Evolutionary conservation across 352 stramenopile species (phyloP).

Genomic region (Phytophthora multivora): DNA sequence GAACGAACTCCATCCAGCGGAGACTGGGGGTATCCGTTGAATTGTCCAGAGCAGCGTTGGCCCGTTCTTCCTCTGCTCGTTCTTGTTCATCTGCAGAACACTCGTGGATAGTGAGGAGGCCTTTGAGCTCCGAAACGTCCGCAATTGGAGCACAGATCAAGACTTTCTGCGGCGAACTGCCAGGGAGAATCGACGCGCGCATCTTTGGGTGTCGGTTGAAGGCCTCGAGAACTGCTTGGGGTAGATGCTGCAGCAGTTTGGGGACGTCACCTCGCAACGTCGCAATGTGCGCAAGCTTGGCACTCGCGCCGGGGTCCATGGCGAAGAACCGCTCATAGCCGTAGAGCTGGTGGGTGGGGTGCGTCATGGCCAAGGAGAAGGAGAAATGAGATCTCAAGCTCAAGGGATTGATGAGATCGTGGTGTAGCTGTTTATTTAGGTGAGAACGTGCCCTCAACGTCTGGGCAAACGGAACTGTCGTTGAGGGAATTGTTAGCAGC

Average conservation of each 20-base stretch:
- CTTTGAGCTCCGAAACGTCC: conserved; percentile 48
- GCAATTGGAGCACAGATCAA: conserved; percentile 57
- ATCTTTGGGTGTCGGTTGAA: conserved; percentile 72
- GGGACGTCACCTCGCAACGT: conserved; percentile 52
- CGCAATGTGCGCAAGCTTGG: conserved; percentile 56
- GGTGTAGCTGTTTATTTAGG: conserved; percentile 32
- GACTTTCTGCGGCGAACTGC: conserved; percentile 46
- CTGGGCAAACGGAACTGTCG: conserved; percentile 16
- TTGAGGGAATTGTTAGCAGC: conserved; percentile 7
- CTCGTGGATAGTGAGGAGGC: conserved; percentile 35
- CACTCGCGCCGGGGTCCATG: conserved; percentile 50
- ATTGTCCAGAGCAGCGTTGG: conserved; percentile 18
- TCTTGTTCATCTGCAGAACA: conserved; percentile 32
- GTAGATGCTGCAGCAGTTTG: conserved; percentile 41
- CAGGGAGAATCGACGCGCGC: conserved; percentile 46
- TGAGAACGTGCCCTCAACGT: conserved; percentile 6
- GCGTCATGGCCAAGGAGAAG: conserved; percentile 16
- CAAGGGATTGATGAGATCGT: conserved; percentile 1
- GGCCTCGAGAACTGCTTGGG: conserved; percentile 46
- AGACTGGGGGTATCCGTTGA: neutral
- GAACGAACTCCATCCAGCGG: conserved; percentile 52
- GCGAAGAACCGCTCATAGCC: conserved; percentile 76
- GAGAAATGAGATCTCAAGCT: too few species aligned
- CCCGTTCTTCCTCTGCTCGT: conserved; percentile 30
- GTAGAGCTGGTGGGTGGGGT: conserved; percentile 54